Conservation (phyloP, 2,329 filamentous ascomycete species). For the Colletotrichum cereale region DNA sequence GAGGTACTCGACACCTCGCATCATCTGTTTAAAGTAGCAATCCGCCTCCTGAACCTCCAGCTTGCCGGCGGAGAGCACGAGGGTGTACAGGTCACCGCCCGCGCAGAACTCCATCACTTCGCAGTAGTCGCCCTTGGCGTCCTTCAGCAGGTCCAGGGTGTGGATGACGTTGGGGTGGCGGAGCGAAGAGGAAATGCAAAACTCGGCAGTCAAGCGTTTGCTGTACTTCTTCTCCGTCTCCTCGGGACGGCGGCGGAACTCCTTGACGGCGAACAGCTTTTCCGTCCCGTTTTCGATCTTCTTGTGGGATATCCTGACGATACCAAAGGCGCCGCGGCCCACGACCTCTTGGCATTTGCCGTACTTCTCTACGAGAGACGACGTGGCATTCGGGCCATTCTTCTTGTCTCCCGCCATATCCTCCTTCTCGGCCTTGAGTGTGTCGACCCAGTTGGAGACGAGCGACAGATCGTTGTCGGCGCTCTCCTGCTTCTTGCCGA, state of each 20-base stretch:
- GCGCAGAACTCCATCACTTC: slow-evolving; percentile 99
- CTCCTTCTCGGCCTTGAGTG: slow-evolving; percentile 84
- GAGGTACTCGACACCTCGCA: slow-evolving; percentile 99
- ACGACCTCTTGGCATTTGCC: slow-evolving; percentile 98
- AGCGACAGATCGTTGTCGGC: slow-evolving; percentile 85
- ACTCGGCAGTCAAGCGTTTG: slow-evolving; percentile 96
- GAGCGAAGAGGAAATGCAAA: slow-evolving; percentile 97
- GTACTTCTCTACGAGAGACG: slow-evolving; percentile 93
- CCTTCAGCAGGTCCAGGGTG: slow-evolving; percentile 93
- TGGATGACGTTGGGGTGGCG: slow-evolving; percentile 98
- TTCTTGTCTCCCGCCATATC: slow-evolving; percentile 81
- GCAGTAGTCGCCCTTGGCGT: slow-evolving; percentile 97
- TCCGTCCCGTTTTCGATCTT: slow-evolving; percentile 86
- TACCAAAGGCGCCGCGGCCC: slow-evolving; percentile 94
- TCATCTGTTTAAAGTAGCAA: slow-evolving; percentile 99
- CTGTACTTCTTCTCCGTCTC: slow-evolving; percentile 98
- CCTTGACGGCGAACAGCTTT: slow-evolving; percentile 96
- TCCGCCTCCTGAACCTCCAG: slow-evolving; percentile 94
- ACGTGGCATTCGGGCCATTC: slow-evolving; percentile 78
- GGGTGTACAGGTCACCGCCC: slow-evolving; percentile 93
- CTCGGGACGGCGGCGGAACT: slow-evolving; percentile 93
- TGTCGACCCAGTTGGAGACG: slow-evolving; percentile 96
- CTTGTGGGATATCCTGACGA: slow-evolving; percentile 98
- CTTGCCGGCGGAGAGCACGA: slow-evolving; percentile 91
- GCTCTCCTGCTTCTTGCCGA: slow-evolving; percentile 86